Evolutionary conservation across 2,329 filamentous ascomycete species (phyloP), one percentile per base, ranked within the genome.

Genomic region (Fusarium marasasianum): DNA sequence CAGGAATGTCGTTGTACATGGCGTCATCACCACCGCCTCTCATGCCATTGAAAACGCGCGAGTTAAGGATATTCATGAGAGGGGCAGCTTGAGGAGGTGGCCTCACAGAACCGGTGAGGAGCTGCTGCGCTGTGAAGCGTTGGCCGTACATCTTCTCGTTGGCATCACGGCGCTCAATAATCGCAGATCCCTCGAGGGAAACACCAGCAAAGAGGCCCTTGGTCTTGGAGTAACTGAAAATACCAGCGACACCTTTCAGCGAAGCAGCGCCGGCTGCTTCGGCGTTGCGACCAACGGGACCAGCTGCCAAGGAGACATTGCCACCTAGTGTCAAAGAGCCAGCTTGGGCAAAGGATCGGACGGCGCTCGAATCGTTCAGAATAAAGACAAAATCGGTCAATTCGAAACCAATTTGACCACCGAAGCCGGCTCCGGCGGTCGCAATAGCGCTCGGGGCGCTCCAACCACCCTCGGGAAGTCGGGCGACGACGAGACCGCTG

Each of bases 191-290:
- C 82, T 99, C 96, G 75, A 99, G 86, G 77, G 94, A 97, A 54
- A 99, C 95, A 80, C 96, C 96, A 10, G 96, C 96, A 78, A 99
- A 99, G 38, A 99, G 86, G 26, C 96, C 96, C 86, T 98, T 98
- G 18, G 96, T 99, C 85, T 98, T 98, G 82, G 93, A 96, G 87
- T 99, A 99, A 79, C 94, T 94, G 86, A 99, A 99, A 56, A 99
- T 92, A 60, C 94, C 96, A 1, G 95, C 93, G 14, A 98, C 93
- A 72, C 94, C 92, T 86, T 91, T 96, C 73, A 97, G 87, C 76
- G 94, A 98, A 13, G 96, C 96, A 20, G 95, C 96, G 73, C 96
- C 96, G 41, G 96, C 96, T 18, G 96, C 96, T 83, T 99, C 96
- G 51, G 96, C 96, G 83, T 98, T 98, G 78, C 96, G 90, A 62